Evolutionary conservation across 345 rosid species (phyloP), one percentile per base, ranked within the genome.

Genomic region (Eucalyptus erythrocorys): DNA sequence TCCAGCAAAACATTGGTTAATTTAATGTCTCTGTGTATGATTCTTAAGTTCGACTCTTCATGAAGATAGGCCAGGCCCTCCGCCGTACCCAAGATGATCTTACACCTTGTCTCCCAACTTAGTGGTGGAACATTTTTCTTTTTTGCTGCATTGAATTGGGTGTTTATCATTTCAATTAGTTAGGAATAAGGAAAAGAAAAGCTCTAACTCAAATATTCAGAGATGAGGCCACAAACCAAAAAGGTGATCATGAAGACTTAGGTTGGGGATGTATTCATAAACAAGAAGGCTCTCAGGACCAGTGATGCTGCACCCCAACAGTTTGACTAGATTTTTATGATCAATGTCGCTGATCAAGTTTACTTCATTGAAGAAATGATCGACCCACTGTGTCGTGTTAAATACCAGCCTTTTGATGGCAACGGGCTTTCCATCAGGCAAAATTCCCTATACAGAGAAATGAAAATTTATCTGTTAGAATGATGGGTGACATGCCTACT

Each of bases 281-380:
- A 97, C 95, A 48, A 96, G 94, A 92, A 96, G 98, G 93, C 99
- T 96, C 92, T 96, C 98, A 0, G 98, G 99, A 40, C 99, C 98
- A 2, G 96, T 94, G 87, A 96, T 92, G 95, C 98, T 96, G 93
- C 97, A 96, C 22, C 99, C 99, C 86, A 97, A 86, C 88, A 97
- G 91, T 91, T 92, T 93, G 17, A 96, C 99, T 79, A 96, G 97
- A 88, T 97, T 96, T 88, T 94, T 96, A 94, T 97, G 99, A 50
- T 94, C 71, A 45, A 96, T 95, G 87, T 90, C 93, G 87, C 98
- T 96, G 87, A 96, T 96, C 91, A 97, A 85, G 86, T 94, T 97
- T 55, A 97, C 99, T 93, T 97, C 99, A 90, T 97, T 97, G 80
- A 96, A 97, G 94, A 97, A 97, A 90, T 96, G 96, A 87, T 97